A percentile compares a stretch with the other conserved stretches of the same genome.
Conservation (phyloP, 805 yeast species). For the Schizosaccharomyces japonicus region DNA sequence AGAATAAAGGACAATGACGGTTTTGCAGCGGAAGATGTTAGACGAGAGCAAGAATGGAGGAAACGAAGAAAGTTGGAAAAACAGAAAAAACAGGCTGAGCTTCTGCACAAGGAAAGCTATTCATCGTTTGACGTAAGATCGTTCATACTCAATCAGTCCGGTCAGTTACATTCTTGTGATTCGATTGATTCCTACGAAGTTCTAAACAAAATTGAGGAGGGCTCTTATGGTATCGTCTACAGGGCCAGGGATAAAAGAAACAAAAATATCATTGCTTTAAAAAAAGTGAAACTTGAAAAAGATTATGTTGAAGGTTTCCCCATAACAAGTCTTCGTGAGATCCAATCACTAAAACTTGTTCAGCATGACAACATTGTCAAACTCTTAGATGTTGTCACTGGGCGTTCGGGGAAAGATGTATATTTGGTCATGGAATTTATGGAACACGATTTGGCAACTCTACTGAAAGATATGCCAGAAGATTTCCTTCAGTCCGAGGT, state of each 20-base stretch:
- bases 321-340: conserved; percentile 41
- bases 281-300: conserved; percentile 27
- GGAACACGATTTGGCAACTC: conserved; percentile 14
- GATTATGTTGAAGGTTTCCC: conserved; percentile 35
- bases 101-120: not conserved
- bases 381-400: conserved; percentile 30
- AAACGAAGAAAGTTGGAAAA: not conserved
- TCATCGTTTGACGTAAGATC: not conserved
- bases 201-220: conserved; percentile 16
- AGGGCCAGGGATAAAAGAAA: conserved; percentile 26
- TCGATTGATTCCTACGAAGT: conserved; percentile 11
- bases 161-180: not conserved
- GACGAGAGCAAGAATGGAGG: not conserved
- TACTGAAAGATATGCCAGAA: conserved; percentile 12
- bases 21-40: not conserved
- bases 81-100: not conserved
- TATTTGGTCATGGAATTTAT: conserved; percentile 16
- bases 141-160: not conserved
- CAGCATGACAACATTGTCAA: conserved; percentile 29
- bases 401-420: conserved; percentile 11
- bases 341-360: conserved; percentile 29
- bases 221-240: conserved; percentile 31
- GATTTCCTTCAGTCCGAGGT: conserved; percentile 15
- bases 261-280: conserved; percentile 31
- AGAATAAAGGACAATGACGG: not conserved